Percentiles rank a stretch among this genome's conserved stretches.
Evolutionary conservation across 2,329 filamentous ascomycete species (phyloP).

Genomic region (Gnomoniopsis sp.): DNA sequence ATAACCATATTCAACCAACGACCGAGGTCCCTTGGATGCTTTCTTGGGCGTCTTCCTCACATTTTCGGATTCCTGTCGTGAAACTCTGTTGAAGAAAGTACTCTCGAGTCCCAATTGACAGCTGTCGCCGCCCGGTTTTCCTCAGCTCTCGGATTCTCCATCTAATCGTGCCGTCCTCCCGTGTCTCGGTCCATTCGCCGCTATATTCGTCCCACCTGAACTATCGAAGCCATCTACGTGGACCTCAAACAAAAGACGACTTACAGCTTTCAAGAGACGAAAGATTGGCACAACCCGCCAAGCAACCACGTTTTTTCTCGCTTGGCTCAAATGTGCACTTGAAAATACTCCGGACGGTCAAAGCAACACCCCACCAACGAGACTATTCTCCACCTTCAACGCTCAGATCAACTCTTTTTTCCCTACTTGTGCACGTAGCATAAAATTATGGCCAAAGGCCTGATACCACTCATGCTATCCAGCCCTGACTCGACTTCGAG

Average conservation of each 20-base stretch:
- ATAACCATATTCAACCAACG: not conserved
- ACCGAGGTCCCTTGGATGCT: not conserved
- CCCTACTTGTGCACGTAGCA: not conserved
- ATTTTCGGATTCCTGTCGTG: not conserved
- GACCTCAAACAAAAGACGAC: not conserved
- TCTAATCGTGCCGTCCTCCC: not conserved
- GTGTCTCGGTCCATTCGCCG: not conserved
- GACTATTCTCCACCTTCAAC: not conserved
- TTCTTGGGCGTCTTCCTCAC: not conserved
- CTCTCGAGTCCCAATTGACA: not conserved
- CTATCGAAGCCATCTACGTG: not conserved
- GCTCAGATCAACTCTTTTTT: not conserved
- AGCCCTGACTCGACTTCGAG: conserved; percentile 19
- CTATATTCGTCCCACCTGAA: not conserved
- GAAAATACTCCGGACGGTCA: not conserved
- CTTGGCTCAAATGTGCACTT: not conserved
- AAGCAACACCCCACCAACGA: not conserved
- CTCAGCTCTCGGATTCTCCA: not conserved
- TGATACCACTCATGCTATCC: conserved; percentile 17
- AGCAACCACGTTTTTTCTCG: not conserved
- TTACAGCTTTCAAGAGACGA: not conserved
- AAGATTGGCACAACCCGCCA: not conserved
- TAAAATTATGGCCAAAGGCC: conserved; percentile 13
- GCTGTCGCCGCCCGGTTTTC: not conserved
- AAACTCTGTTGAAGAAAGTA: not conserved